Conservation (phyloP, 345 rosid species). For the Noccaea caerulescens region DNA sequence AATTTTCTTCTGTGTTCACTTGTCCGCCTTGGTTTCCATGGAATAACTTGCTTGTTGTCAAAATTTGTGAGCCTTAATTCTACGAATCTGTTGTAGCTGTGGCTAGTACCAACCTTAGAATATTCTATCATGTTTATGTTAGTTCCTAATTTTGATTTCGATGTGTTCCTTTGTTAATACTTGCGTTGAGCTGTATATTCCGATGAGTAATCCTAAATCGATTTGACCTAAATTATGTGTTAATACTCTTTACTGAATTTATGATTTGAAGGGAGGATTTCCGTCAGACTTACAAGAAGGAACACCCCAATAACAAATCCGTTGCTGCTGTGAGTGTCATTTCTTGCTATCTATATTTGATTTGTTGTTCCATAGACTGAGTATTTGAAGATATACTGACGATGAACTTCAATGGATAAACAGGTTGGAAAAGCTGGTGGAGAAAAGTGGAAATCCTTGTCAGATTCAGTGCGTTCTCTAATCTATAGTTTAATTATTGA, state of each 20-base stretch:
- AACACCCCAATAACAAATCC: slow-evolving; percentile 93
- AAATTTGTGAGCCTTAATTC: background rate
- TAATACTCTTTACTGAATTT: slow-evolving; percentile 6
- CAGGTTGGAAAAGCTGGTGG: slow-evolving; percentile 99
- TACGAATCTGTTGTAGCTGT: slow-evolving; percentile 7
- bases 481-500: background rate
- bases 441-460: slow-evolving; percentile 86
- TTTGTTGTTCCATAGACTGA: background rate
- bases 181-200: slow-evolving; percentile 1
- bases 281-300: slow-evolving; percentile 82
- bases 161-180: background rate
- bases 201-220: background rate
- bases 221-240: background rate
- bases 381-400: background rate
- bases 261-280: slow-evolving; percentile 74
- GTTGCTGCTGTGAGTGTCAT: slow-evolving; percentile 78
- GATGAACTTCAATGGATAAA: background rate
- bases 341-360: background rate
- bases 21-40: background rate
- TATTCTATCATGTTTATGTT: background rate
- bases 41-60: background rate
- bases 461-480: slow-evolving; percentile 60
- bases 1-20: background rate
- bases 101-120: slow-evolving; percentile 2
- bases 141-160: background rate